phyloP scores from a whole-genome alignment of 2,329 filamentous ascomycete genomes.

The Fusarium verticillioides region DNA sequence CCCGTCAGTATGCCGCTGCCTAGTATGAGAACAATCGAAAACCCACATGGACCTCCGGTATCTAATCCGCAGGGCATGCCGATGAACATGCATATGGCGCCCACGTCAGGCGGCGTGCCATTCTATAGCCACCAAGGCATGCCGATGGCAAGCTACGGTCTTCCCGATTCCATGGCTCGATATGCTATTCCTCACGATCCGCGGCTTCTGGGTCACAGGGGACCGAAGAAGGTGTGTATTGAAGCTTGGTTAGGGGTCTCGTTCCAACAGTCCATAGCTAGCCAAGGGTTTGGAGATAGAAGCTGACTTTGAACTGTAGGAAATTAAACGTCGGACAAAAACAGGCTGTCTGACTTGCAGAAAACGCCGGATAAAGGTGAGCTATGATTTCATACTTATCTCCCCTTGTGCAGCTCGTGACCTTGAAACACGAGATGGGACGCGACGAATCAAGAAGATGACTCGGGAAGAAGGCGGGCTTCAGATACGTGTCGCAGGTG shows the following conservation, averaged over 20 bases:
- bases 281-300: conserved; percentile 7
- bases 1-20: conserved; percentile 51
- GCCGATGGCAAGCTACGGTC: conserved; percentile 52
- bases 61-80: conserved; percentile 52
- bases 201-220: conserved; percentile 59
- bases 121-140: conserved; percentile 57
- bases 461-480: conserved; percentile 17
- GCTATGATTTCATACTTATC: conserved; percentile 45
- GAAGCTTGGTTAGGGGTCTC: conserved; percentile 4
- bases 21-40: conserved; percentile 56
- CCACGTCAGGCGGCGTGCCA: conserved; percentile 49
- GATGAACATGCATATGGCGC: conserved; percentile 48
- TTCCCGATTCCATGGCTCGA: conserved; percentile 57
- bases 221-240: conserved; percentile 67
- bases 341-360: conserved; percentile 72
- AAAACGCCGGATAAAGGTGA: conserved; percentile 71
- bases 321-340: conserved; percentile 72
- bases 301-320: conserved; percentile 52
- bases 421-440: conserved; percentile 16
- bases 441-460: conserved; percentile 20
- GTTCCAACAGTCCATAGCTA: neutral
- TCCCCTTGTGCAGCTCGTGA: conserved; percentile 17
- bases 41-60: conserved; percentile 41
- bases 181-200: conserved; percentile 62
- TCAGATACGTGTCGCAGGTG: conserved; percentile 17